Base-by-base conservation (phyloP, 1,284 basidiomycete genomes). In the Tilletia setariae region DNA sequence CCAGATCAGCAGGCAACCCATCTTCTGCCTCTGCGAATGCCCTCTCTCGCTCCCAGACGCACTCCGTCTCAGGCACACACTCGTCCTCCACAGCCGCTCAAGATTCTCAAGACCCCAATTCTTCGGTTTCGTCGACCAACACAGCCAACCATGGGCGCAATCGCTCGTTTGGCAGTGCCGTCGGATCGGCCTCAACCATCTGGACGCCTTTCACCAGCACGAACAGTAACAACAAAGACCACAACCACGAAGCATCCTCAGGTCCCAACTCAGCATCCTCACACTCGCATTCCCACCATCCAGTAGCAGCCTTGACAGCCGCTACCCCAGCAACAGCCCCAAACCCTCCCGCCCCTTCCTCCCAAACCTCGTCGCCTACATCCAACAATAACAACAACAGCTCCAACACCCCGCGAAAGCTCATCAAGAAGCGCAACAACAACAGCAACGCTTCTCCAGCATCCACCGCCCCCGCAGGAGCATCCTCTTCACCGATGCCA, bases 401-500 rank as follows among this genome's bases (percentile, higher is more conserved):
- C 46, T 7, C 3, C 46, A 61, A 30, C 56, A 16, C 9, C 6
- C 15, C 30, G 19, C 56, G 56, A 28, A 61, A 61, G 28, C 56
- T 61, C 56, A 61, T 61, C 56, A 61, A 61, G 56, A 61, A 61
- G 56, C 28, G 56, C 56, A 32, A 16, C 25, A 15, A 13, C 56
- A 32, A 25, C 56, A 11, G 28, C 56, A 35, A 30, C 56, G 15
- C 35, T 13, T 40, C 35, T 11, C 4, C 56, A 61, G 28, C 56
- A 61, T 32, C 28, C 19, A 11, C 35, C 35, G 4, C 35, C 4
- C 6, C 35, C 35, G 35, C 35, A 4, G 35, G 6, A 40, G 11
- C 35, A 40, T 40, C 35, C 4, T 19, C 19, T 16, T 23, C 16
- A 3, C 46, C 46, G 30, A 61, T 40, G 13, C 23, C 56, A 30